These are phyloP conservation scores for Psophocarpus tetragonolobus DNA, from an alignment of 306 rosid species.

Conservation along the genomic window DNA sequence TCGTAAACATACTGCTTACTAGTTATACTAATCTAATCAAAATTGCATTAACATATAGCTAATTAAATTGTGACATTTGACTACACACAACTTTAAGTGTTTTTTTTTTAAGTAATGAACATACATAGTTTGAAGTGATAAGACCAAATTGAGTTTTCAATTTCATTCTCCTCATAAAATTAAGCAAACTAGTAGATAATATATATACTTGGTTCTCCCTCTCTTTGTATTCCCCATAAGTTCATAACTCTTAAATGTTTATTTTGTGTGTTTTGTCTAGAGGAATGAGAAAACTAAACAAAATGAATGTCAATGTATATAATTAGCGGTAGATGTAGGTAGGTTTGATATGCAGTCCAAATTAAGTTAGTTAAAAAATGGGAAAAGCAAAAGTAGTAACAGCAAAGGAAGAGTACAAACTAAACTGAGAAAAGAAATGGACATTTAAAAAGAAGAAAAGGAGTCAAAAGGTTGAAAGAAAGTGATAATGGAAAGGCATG, in stretches of 20 bases:
- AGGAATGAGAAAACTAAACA: background rate
- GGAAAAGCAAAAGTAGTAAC: background rate
- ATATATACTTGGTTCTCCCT: background rate
- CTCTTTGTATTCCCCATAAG: background rate
- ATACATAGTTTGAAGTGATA: background rate
- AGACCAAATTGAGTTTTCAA: background rate
- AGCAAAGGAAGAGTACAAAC: constrained; percentile 13
- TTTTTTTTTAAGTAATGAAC: no score
- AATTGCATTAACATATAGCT: background rate
- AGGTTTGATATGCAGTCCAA: no score
- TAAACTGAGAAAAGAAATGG: constrained; percentile 26
- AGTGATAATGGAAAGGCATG: constrained; percentile 24
- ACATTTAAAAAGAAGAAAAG: background rate
- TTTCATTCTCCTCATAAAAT: background rate
- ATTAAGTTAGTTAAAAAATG: background rate
- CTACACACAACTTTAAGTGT: no score
- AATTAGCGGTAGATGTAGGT: no score
- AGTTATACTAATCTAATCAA: background rate
- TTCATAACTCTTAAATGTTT: background rate
- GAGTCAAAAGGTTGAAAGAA: constrained; percentile 22
- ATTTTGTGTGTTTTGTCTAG: background rate
- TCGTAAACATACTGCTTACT: background rate
- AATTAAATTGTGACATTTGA: background rate
- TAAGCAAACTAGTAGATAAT: background rate
- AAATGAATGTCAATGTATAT: no score